phyloP scores from a whole-genome alignment of 2,329 filamentous ascomycete species.

The Fusarium sp. region DNA sequence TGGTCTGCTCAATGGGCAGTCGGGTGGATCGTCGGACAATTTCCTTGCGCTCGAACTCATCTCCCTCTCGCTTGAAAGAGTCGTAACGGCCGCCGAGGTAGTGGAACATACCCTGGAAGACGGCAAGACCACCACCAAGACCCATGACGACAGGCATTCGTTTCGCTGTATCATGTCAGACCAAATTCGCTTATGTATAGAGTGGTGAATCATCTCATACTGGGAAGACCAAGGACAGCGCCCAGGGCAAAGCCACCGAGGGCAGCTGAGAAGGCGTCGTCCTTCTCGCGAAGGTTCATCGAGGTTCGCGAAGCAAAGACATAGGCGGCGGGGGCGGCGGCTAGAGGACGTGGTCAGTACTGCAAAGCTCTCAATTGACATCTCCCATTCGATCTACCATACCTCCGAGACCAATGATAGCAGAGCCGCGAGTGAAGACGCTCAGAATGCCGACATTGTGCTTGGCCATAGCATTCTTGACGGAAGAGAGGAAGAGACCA shows the following conservation, averaged over 20 bases:
- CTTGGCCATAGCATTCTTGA: constrained; percentile 88
- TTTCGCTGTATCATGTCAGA: constrained; percentile 50
- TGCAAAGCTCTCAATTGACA: constrained; percentile 36
- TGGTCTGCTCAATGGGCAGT: constrained; percentile 80
- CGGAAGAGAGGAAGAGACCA: constrained; percentile 78
- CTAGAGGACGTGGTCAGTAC: constrained; percentile 60
- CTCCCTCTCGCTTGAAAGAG: constrained; percentile 66
- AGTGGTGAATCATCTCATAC: constrained; percentile 72
- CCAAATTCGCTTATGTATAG: constrained; percentile 11
- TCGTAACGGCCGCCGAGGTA: constrained; percentile 74
- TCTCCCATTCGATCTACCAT: constrained; percentile 28
- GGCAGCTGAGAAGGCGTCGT: constrained; percentile 81
- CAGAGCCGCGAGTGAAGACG: constrained; percentile 82
- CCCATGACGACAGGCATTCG: constrained; percentile 78
- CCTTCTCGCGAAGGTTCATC: constrained; percentile 87
- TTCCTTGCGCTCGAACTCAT: constrained; percentile 82
- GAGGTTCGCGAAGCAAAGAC: constrained; percentile 80
- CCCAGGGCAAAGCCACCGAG: constrained; percentile 84
- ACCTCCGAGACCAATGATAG: constrained; percentile 70
- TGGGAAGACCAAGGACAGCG: constrained; percentile 75
- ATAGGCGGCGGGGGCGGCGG: constrained; percentile 74
- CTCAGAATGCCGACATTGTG: constrained; percentile 84
- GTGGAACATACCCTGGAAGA: constrained; percentile 72
- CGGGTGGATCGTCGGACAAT: constrained; percentile 78
- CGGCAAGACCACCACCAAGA: constrained; percentile 69